Conservation (phyloP, 2,329 filamentous ascomycete genomes). For the Fusarium haematococcum region DNA sequence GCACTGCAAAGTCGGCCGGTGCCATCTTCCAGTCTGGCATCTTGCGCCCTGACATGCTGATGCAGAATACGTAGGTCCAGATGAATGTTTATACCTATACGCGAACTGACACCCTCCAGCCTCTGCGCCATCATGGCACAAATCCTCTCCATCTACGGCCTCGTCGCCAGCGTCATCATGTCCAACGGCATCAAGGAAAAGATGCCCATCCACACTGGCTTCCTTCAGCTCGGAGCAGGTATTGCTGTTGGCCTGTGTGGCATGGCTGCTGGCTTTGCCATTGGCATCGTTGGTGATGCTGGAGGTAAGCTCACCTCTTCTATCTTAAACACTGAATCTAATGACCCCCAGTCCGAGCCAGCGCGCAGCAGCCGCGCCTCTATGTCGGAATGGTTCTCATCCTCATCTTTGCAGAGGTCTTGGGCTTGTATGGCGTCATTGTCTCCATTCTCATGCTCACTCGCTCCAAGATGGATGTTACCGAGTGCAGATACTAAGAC, state of each 20-base stretch:
- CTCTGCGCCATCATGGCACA: constrained; percentile 61
- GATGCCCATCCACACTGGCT: constrained; percentile 57
- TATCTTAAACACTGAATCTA: not conserved
- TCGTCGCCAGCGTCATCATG: constrained; percentile 60
- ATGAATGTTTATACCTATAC: not conserved
- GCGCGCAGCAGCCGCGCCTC: constrained; percentile 59
- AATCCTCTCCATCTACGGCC: constrained; percentile 61
- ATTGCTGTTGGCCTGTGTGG: constrained; percentile 58
- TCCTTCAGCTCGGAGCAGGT: constrained; percentile 58
- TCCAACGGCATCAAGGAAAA: constrained; percentile 54
- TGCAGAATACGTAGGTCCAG: constrained; percentile 54
- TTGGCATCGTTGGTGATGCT: constrained; percentile 60
- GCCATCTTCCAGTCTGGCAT: constrained; percentile 59
- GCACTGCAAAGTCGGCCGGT: constrained; percentile 56
- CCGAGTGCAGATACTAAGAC: constrained; percentile 51
- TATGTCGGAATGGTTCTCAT: constrained; percentile 62
- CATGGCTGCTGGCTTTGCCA: constrained; percentile 59
- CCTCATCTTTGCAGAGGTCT: constrained; percentile 60
- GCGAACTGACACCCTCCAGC: constrained; percentile 33
- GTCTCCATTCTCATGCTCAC: constrained; percentile 63
- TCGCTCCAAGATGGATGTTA: constrained; percentile 53
- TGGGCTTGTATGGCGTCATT: constrained; percentile 60
- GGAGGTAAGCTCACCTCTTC: constrained; percentile 48
- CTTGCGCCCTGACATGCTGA: constrained; percentile 57
- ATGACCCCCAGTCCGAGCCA: constrained; percentile 54